A percentile compares a stretch with the other conserved stretches of the same genome.
phyloP scores from a whole-genome alignment of 1,284 basidiomycete species.

The Fomitiporia mediterranea region DNA sequence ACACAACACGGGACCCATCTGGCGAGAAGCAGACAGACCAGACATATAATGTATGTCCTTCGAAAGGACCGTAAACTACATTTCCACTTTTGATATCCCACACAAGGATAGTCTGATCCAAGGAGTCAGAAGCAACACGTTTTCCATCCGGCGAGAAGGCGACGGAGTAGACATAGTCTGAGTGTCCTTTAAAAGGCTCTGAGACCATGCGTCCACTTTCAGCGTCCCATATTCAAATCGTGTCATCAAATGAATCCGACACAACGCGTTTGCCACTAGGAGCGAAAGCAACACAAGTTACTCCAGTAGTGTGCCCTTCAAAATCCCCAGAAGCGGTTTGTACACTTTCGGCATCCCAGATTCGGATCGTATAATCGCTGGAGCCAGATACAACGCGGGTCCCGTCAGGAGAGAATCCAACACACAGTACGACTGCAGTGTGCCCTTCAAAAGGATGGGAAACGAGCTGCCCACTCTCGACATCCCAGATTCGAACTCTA shows the following conservation, averaged over 20 bases:
- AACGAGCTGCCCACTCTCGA: no score
- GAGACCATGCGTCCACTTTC: constrained; percentile 52
- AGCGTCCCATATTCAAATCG: constrained; percentile 85
- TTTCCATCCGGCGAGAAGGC: constrained; percentile 15
- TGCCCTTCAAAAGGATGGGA: no score
- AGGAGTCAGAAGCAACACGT: constrained; percentile 17
- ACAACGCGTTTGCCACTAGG: constrained; percentile 79
- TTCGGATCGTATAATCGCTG: no score
- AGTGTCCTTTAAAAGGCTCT: no score
- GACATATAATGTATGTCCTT: neutral
- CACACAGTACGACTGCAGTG: no score
- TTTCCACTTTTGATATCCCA: constrained; percentile 11
- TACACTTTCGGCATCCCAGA: no score
- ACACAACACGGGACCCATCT: neutral
- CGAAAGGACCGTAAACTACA: no score
- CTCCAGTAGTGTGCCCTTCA: neutral
- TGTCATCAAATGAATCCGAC: constrained; percentile 87
- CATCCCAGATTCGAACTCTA: no score
- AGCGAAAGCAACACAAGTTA: neutral
- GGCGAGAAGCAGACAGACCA: neutral
- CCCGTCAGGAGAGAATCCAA: no score
- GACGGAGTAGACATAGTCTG: neutral
- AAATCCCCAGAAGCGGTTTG: no score
- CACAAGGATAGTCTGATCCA: constrained; percentile 5
- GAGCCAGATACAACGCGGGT: no score